Base-by-base conservation (phyloP, 208 protist species). In the Trypanosoma theileri region DNA sequence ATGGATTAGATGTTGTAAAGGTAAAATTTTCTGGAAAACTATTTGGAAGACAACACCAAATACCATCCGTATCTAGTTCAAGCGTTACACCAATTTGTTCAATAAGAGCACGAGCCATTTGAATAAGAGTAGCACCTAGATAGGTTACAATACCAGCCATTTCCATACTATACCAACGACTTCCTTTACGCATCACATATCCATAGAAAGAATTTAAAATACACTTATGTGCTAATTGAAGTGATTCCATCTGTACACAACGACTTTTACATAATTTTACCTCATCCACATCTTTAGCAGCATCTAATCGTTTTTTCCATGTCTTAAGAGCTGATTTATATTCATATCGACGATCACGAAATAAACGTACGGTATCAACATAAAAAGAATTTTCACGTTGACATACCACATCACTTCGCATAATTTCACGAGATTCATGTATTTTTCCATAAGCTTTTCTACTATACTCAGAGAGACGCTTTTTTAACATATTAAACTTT, bases 171-270 rank as follows among this genome's bases (percentile, higher is more conserved):
- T 98, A 99, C 99, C 99, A 99, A 24, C 99, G 82, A 21, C 98
- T 96, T 17, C 97, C 98, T 46, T 94, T 96, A 22, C 98, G 92
- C 98, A 99, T 99, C 48, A 99, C 98, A 61, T 99, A 99, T 21
- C 99, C 99, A 85, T 99, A 99, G 82, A 99, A 99, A 17, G 98
- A 99, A 90, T 99, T 99, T 19, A 99, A 88, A 83, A 99, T 99
- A 81, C 98, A 99, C 85, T 99, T 99, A 84, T 99, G 98, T 17
- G 99, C 99, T 14, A 99, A 86, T 89, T 99, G 99, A 19, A 99
- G 90, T 7, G 98, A 99, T 57, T 99, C 99, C 86, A 99, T 99
- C 45, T 99, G 90, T 7, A 99, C 86, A 17, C 98, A 93, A 50
- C 98, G 90, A 54, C 87, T 94, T 77, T 94, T 82, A 64, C 86